These are phyloP conservation scores for Boletus eberwhitei DNA, from an alignment of 768 basidiomycete genomes.

Conservation along the genomic window DNA sequence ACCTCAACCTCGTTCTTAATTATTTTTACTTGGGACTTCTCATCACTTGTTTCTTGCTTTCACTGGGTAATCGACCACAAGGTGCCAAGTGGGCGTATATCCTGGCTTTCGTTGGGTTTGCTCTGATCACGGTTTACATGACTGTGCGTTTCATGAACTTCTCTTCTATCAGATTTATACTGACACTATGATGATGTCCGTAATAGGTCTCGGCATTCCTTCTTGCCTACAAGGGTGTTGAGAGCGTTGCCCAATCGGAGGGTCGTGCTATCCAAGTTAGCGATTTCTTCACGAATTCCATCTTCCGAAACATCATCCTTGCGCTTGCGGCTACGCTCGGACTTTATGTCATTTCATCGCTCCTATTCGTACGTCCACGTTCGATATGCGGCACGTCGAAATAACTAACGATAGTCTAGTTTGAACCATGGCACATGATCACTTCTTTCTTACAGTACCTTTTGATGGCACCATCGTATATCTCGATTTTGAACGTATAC, in stretches of 20 bases:
- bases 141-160: slow-evolving; percentile 49
- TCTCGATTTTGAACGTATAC: slow-evolving; percentile 90
- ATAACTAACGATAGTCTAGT: slow-evolving; percentile 39
- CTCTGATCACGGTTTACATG: slow-evolving; percentile 94
- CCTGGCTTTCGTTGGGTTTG: slow-evolving; percentile 82
- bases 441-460: slow-evolving; percentile 93
- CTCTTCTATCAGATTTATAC: background rate
- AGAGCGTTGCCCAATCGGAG: slow-evolving; percentile 48
- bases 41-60: slow-evolving; percentile 81
- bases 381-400: background rate
- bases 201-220: slow-evolving; percentile 70
- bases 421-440: slow-evolving; percentile 99
- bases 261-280: slow-evolving; percentile 47
- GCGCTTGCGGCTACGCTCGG: slow-evolving; percentile 87
- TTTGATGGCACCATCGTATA: slow-evolving; percentile 91
- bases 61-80: slow-evolving; percentile 89
- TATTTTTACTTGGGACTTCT: slow-evolving; percentile 89
- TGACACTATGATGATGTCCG: background rate
- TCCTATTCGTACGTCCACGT: slow-evolving; percentile 73
- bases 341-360: slow-evolving; percentile 76
- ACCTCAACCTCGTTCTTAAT: slow-evolving; percentile 73
- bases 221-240: slow-evolving; percentile 78
- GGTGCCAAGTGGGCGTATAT: slow-evolving; percentile 89
- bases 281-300: slow-evolving; percentile 70
- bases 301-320: slow-evolving; percentile 83